Percentiles rank a stretch among this genome's conserved stretches.
These are phyloP conservation scores for Turritis glabra DNA, from an alignment of 345 rosid species.

Conservation along the genomic window DNA sequence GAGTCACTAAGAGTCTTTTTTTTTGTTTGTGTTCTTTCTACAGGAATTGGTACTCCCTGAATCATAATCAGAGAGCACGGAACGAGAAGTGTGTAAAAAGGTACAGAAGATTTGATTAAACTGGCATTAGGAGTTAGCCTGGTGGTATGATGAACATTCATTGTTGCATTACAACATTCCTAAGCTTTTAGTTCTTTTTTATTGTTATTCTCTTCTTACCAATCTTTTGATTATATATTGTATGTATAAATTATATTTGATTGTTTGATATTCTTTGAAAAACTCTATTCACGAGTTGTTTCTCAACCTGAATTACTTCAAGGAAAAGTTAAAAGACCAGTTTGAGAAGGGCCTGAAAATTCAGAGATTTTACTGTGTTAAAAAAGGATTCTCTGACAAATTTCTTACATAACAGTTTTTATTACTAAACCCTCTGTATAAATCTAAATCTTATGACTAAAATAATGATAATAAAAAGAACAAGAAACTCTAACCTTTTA, in stretches of 20 bases:
- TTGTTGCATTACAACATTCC: constrained; percentile 14
- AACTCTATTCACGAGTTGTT: background rate
- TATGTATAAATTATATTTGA: constrained; percentile 13
- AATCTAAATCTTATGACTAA: constrained; percentile 30
- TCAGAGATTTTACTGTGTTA: constrained; percentile 25
- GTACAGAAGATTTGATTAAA: constrained; percentile 26
- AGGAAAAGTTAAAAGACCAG: background rate
- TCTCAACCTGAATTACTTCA: background rate
- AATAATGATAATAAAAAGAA: constrained; percentile 17
- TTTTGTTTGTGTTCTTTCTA: background rate
- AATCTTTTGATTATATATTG: constrained; percentile 23
- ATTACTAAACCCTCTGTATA: constrained; percentile 41
- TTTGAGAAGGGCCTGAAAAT: background rate
- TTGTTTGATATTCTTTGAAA: constrained; percentile 13
- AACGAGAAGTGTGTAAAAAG: constrained; percentile 7
- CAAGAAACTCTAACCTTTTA: constrained; percentile 33
- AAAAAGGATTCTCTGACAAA: constrained; percentile 24
- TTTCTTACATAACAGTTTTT: constrained; percentile 29
- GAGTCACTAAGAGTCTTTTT: background rate
- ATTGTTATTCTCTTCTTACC: background rate
- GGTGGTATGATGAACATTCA: constrained; percentile 6
- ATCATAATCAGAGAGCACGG: background rate
- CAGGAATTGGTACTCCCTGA: constrained; percentile 31
- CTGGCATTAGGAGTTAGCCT: constrained; percentile 12
- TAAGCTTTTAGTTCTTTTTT: constrained; percentile 13